These are phyloP conservation scores for Boletus edulis DNA, from an alignment of 768 basidiomycete genomes.

Conservation along the genomic window DNA sequence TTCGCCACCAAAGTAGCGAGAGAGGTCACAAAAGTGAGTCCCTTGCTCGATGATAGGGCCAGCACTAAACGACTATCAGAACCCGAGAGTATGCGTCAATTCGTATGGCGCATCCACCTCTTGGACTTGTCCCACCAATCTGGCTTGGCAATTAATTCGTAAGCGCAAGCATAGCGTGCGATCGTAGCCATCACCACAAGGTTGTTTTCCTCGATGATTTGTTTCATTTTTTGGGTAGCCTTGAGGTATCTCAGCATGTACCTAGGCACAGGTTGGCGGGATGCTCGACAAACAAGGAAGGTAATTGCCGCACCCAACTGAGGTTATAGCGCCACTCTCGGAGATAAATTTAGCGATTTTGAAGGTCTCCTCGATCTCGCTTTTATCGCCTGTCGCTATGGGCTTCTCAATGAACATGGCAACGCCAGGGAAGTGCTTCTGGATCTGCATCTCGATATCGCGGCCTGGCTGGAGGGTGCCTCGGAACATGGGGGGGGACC, in stretches of 20 bases:
- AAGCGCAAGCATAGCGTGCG: slow-evolving; percentile 91
- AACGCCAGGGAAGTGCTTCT: slow-evolving; percentile 84
- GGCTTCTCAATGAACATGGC: slow-evolving; percentile 95
- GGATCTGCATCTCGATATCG: slow-evolving; percentile 84
- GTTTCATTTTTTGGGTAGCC: slow-evolving; percentile 95
- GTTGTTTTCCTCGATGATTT: slow-evolving; percentile 91
- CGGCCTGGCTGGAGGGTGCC: slow-evolving; percentile 72
- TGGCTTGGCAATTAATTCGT: slow-evolving; percentile 72
- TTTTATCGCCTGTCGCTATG: slow-evolving; percentile 73
- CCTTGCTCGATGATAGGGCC: slow-evolving; percentile 89
- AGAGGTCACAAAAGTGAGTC: slow-evolving; percentile 96
- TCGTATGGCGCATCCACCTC: slow-evolving; percentile 51
- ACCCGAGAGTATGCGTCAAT: neutral
- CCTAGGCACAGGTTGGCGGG: slow-evolving; percentile 35
- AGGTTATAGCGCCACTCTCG: slow-evolving; percentile 74
- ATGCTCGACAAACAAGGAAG: neutral
- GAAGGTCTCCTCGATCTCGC: slow-evolving; percentile 67
- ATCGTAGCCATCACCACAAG: slow-evolving; percentile 95
- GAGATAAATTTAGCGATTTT: slow-evolving; percentile 69
- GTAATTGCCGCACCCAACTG: slow-evolving; percentile 66
- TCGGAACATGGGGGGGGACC: slow-evolving; percentile 92
- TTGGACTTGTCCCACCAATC: slow-evolving; percentile 96
- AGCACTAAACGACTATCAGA: slow-evolving; percentile 38
- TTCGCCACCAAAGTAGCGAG: slow-evolving; percentile 95
- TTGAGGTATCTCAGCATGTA: slow-evolving; percentile 94